These are phyloP conservation scores for Gyromitra esculenta DNA, from an alignment of 2,329 filamentous ascomycete genomes.

Conservation along the genomic window DNA sequence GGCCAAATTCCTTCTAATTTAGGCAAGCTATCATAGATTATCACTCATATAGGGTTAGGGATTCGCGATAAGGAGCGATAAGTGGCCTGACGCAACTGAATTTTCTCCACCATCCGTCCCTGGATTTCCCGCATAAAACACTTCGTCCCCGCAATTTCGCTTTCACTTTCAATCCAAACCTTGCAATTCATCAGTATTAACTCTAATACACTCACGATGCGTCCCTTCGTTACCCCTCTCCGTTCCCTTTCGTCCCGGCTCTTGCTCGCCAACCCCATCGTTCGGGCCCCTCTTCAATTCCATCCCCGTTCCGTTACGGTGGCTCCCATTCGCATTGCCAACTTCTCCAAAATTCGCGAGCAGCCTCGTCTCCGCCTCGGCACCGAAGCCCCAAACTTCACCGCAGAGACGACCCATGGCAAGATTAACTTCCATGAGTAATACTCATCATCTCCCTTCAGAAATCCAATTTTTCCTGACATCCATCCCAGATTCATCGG, in stretches of 20 bases:
- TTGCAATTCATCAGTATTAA: slow-evolving; percentile 3
- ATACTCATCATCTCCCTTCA: not conserved
- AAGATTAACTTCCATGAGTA: slow-evolving; percentile 80
- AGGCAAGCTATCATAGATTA: not conserved
- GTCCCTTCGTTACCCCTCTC: slow-evolving; percentile 37
- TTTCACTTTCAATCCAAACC: not conserved
- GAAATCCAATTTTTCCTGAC: not conserved
- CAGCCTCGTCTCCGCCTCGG: slow-evolving; percentile 69
- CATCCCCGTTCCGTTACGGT: not conserved
- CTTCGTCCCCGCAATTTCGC: slow-evolving; percentile 1
- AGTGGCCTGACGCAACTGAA: slow-evolving; percentile 1
- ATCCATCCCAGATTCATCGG: slow-evolving; percentile 69
- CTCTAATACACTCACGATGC: slow-evolving; percentile 21
- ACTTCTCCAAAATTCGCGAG: slow-evolving; percentile 23
- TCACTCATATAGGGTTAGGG: slow-evolving; percentile 28
- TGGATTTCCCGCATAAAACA: slow-evolving; percentile 2
- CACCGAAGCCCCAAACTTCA: slow-evolving; percentile 79
- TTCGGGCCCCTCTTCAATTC: slow-evolving; percentile 34
- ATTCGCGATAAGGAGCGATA: slow-evolving; percentile 5
- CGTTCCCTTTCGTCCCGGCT: slow-evolving; percentile 35
- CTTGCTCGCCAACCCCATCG: slow-evolving; percentile 21
- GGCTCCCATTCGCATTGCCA: slow-evolving; percentile 12
- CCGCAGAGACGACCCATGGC: slow-evolving; percentile 80
- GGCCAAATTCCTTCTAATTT: no score
- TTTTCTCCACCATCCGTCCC: not conserved